A percentile compares a stretch with the other conserved stretches of the same genome.
These are phyloP conservation scores for Lomentospora prolificans DNA, from an alignment of 2,329 filamentous ascomycete genomes.

Conservation along the genomic window DNA sequence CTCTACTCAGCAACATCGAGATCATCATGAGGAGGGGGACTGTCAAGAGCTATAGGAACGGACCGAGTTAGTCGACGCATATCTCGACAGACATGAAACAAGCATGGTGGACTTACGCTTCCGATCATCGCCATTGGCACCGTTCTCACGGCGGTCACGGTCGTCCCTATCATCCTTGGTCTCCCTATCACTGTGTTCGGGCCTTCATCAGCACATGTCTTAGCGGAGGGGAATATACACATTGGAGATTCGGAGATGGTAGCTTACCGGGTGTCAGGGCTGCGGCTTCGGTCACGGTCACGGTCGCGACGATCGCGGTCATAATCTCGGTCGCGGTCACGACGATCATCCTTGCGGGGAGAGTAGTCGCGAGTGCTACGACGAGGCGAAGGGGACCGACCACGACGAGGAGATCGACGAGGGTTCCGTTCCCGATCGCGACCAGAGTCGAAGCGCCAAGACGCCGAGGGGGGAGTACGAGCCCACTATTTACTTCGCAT, in stretches of 20 bases:
- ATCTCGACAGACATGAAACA: too few species aligned
- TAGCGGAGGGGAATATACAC: not conserved
- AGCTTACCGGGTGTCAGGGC: constrained; percentile 51
- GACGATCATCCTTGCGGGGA: constrained; percentile 79
- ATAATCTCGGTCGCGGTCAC: constrained; percentile 69
- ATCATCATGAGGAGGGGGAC: constrained; percentile 82
- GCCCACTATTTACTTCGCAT: constrained; percentile 61
- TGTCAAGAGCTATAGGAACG: constrained; percentile 48
- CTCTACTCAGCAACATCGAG: constrained; percentile 80
- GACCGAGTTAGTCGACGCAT: too few species aligned
- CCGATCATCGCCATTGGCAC: constrained; percentile 75
- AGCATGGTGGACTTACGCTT: constrained; percentile 42
- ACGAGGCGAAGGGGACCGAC: constrained; percentile 70
- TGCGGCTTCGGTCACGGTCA: constrained; percentile 67
- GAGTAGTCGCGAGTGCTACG: constrained; percentile 72
- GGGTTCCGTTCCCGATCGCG: constrained; percentile 58
- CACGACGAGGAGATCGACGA: constrained; percentile 52
- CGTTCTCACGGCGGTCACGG: constrained; percentile 65
- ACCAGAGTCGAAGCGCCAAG: constrained; percentile 95
- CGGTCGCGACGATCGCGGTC: constrained; percentile 67
- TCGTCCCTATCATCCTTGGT: constrained; percentile 60
- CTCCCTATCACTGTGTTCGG: constrained; percentile 36
- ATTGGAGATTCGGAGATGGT: not conserved
- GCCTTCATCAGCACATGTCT: constrained; percentile 19
- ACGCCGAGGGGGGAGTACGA: constrained; percentile 92